Evolutionary conservation across 2,329 filamentous ascomycete species (phyloP).

Genomic region (Fusarium subtropicale): DNA sequence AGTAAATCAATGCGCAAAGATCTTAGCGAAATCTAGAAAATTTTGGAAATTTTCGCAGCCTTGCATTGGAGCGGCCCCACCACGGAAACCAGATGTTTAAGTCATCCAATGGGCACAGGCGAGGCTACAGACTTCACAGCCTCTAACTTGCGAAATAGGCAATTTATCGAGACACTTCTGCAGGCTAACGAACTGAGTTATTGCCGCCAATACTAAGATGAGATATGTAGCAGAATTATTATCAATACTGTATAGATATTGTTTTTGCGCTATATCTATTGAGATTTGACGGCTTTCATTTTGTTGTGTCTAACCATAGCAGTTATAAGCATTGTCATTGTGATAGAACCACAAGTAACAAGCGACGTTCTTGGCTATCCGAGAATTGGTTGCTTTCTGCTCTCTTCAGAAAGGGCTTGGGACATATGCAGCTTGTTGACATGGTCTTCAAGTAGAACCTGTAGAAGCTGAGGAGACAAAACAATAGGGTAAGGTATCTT

Average conservation of each 20-base stretch:
- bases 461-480: neutral
- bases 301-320: too few relatives aligned
- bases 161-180: neutral
- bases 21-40: slow-evolving; percentile 42
- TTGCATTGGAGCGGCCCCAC: slow-evolving; percentile 40
- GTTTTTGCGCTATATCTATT: neutral
- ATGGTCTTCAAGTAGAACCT: neutral
- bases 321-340: neutral
- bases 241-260: neutral
- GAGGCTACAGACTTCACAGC: slow-evolving; percentile 36
- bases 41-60: slow-evolving; percentile 46
- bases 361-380: neutral
- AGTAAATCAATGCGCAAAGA: slow-evolving; percentile 29
- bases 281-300: neutral
- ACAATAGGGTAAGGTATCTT: neutral
- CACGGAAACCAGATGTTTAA: slow-evolving; percentile 34
- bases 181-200: neutral
- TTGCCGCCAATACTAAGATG: neutral
- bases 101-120: slow-evolving; percentile 1
- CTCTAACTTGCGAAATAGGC: neutral
- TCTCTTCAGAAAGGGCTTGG: neutral
- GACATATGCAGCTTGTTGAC: too few relatives aligned
- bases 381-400: neutral
- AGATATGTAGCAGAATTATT: neutral
- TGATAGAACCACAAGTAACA: neutral